Evolutionary conservation across 305 asterid genomes (phyloP).

Genomic region (Rubia tinctorum): DNA sequence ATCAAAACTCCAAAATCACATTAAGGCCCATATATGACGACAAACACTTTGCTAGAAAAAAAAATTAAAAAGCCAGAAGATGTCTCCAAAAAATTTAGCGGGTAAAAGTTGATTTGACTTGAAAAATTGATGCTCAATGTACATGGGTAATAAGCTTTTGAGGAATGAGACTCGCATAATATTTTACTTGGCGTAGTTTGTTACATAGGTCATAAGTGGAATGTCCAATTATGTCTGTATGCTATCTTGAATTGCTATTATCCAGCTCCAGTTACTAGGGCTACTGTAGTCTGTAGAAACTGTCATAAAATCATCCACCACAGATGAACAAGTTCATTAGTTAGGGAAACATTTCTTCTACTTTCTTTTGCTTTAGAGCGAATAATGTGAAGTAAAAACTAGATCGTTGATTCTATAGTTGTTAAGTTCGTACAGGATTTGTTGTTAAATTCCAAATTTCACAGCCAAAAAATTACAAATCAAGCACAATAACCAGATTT

Average conservation of each 20-base stretch:
- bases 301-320: neutral
- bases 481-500: neutral
- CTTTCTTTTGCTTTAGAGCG: neutral
- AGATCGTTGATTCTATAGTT: neutral
- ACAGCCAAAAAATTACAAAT: neutral
- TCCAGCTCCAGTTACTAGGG: neutral
- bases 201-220: neutral
- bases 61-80: neutral
- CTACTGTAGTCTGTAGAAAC: neutral
- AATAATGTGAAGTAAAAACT: neutral
- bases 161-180: neutral
- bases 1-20: neutral
- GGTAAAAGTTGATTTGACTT: neutral
- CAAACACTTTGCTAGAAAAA: neutral
- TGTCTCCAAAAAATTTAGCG: neutral
- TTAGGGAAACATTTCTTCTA: conserved; percentile 1
- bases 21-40: neutral
- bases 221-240: neutral
- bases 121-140: neutral
- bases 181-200: neutral
- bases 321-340: neutral
- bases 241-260: neutral
- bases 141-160: neutral
- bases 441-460: neutral
- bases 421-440: neutral